phyloP scores from a whole-genome alignment of 345 rosid genomes.

The Erucastrum elatum region DNA sequence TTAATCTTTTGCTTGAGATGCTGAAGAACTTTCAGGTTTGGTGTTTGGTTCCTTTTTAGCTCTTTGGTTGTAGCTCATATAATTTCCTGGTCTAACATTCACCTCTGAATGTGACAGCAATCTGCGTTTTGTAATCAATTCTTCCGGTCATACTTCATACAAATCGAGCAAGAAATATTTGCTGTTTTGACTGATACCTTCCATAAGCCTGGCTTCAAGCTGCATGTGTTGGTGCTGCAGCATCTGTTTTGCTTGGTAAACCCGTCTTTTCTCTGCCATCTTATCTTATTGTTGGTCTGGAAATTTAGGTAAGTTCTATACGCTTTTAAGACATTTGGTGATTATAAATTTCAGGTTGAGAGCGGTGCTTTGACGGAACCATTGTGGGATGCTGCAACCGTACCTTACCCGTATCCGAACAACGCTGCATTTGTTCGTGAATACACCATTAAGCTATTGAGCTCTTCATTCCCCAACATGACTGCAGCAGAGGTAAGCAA shows the following conservation, averaged over 20 bases:
- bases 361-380: slow-evolving; percentile 82
- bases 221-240: slow-evolving; percentile 87
- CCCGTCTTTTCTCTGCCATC: slow-evolving; percentile 1
- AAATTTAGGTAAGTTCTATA: neutral
- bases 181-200: slow-evolving; percentile 95
- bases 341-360: slow-evolving; percentile 59
- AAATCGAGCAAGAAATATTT: slow-evolving; percentile 89
- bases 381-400: slow-evolving; percentile 82
- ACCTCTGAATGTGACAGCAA: slow-evolving; percentile 46
- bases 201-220: slow-evolving; percentile 98
- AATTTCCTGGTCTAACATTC: slow-evolving; percentile 19
- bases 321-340: neutral
- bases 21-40: slow-evolving; percentile 87
- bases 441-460: slow-evolving; percentile 83
- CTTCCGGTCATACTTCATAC: slow-evolving; percentile 46
- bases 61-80: slow-evolving; percentile 51
- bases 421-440: slow-evolving; percentile 86
- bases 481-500: slow-evolving; percentile 66
- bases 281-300: neutral
- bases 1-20: slow-evolving; percentile 88
- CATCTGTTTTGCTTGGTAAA: slow-evolving; percentile 84
- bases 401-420: slow-evolving; percentile 69
- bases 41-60: slow-evolving; percentile 27
- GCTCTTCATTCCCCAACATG: slow-evolving; percentile 33
- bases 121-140: slow-evolving; percentile 44